A percentile compares a stretch with the other conserved stretches of the same genome.
Conservation (phyloP, 2,329 filamentous ascomycete species). For the Diaporthe capsici region DNA sequence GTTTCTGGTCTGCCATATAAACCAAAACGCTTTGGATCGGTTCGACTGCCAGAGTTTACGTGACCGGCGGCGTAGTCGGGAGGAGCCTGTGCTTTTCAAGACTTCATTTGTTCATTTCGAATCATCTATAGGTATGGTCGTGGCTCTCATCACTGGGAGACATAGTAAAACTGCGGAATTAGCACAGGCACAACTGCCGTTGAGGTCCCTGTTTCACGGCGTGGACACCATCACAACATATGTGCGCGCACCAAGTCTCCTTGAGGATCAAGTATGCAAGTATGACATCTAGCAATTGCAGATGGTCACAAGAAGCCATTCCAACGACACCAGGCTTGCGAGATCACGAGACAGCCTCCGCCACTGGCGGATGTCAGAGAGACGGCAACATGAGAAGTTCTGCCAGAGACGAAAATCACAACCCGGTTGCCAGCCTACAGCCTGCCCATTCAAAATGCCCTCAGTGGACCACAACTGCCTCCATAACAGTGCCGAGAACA, state of each 20-base stretch:
- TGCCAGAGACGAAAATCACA: not conserved
- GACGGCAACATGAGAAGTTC: not conserved
- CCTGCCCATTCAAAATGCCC: not conserved
- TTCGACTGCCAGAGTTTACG: not conserved
- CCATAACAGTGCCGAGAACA: not conserved
- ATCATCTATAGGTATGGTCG: not conserved
- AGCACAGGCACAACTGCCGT: not conserved
- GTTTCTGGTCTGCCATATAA: conserved; percentile 33
- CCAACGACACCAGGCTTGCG: no score
- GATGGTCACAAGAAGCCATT: no score
- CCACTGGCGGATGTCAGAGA: not conserved
- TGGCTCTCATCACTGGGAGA: not conserved
- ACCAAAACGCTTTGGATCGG: conserved; percentile 16
- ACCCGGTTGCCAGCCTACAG: not conserved
- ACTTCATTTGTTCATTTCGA: not conserved
- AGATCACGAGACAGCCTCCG: not conserved
- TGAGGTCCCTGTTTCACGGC: not conserved
- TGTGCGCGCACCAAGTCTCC: not conserved
- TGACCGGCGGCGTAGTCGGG: conserved; percentile 17
- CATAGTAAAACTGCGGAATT: not conserved
- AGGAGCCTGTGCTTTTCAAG: conserved; percentile 9
- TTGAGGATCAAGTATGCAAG: not conserved
- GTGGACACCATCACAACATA: not conserved
- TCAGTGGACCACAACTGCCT: not conserved
- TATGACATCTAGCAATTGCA: not conserved